Evolutionary conservation across 257 asterid species (phyloP), one percentile per base, ranked within the genome.

Genomic region (Solanum pinnatisectum): DNA sequence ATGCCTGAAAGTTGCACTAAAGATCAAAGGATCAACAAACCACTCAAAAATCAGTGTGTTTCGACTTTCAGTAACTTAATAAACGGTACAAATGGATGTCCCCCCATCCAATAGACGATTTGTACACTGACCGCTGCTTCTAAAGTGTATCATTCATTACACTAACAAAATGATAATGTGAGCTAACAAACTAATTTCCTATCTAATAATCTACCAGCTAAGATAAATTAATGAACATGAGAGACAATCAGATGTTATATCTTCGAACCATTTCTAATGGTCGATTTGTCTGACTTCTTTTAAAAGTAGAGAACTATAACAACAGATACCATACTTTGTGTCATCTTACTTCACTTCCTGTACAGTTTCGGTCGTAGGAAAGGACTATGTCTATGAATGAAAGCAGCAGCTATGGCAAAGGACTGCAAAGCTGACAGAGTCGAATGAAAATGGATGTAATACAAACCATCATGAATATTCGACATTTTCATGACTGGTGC

Each of bases 381-480:
- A 14, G 95, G 93, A 84, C 90, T 94, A 16, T 84, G 94, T 52
- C 94, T 90, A 91, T 97, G 99, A 87, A 96, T 90, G 89, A 96
- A 89, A 7, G 99, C 98, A 44, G 92, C 92, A 86, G 98, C 96
- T 68, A 97, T 93, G 9, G 98, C 95, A 5, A 97, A 95, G 0
- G 92, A 92, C 95, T 97, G 99, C 90, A 97, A 90, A 32, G 92
- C 90, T 68, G 99, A 96, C 60, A 97, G 90, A 67, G 90, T 90
- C 7, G 98, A 91, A 56, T 92, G 95, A 90, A 96, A 97, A 88
- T 94, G 93, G 90, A 97, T 92, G 71, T 92, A 94, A 84, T 93
- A 92, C 93, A 96, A 90, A 22, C 92, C 95, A 40, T 92, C 96
- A 56, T 92, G 98, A 35, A 95, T 94, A 30, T 97, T 96, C 84